Base-by-base conservation (phyloP, 768 basidiomycete species). In the Pulveroboletus sp. region DNA sequence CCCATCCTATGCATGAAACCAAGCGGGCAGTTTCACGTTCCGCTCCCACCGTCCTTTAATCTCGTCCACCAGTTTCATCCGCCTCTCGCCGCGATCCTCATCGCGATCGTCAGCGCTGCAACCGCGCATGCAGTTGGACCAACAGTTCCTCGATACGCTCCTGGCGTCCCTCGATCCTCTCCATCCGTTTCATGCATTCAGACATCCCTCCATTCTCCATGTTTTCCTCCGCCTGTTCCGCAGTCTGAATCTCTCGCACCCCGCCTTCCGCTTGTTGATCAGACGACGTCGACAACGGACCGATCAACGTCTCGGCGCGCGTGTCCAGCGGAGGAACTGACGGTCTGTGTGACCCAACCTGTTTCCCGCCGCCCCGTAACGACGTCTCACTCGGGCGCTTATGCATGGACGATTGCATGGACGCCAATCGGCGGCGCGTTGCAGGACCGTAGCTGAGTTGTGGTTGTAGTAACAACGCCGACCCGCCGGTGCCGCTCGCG, bases 141-240 rank as follows among this genome's bases (percentile, higher is more conserved):
- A 81, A 67, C 43, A 81, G 45, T 1, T 71, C 69, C 58, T 80
- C 78, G 31, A 80, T 79, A 46, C 78, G 67, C 51, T 70, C 60
- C 59, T 81, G 79, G 44, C 67, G 58, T 50, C 63, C 63, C 50
- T 80, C 78, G 23, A 80, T 72, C 27, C 54, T 48, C 11, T 68
- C 68, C 47, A 80, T 58, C 42, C 72, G 63, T 50, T 62, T 63
- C 43, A 62, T 61, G 60, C 70, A 63, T 29, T 57, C 63, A 5
- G 55, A 5, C 54, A 58, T 55, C 19, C 68, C 60, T 27, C 53
- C 65, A 19, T 57, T 64, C 26, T 59, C 61, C 19, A 59, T 50
- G 8, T 12, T 51, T 24, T 66, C 68, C 16, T 67, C 70, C 17
- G 49, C 50, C 31, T 68, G 51, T 19, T 61, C 65, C 13, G 53